A percentile compares a stretch with the other conserved stretches of the same genome.
These are phyloP conservation scores for Claviceps citrina DNA, from an alignment of 2,329 filamentous ascomycete genomes.

Conservation along the genomic window DNA sequence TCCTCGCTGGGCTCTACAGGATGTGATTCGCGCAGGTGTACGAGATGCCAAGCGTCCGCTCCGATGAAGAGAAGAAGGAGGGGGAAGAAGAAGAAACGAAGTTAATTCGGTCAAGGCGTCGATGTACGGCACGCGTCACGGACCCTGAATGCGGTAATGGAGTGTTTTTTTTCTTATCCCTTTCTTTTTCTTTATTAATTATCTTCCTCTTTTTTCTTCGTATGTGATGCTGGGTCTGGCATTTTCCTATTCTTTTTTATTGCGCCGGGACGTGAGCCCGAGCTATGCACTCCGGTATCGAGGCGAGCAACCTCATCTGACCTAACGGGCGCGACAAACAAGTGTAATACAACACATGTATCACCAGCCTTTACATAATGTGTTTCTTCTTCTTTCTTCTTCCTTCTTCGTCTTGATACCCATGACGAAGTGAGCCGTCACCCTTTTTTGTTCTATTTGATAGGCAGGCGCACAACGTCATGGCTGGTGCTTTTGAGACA, in stretches of 20 bases:
- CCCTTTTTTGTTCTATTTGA: not conserved
- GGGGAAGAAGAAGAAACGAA: not conserved
- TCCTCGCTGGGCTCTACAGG: slow-evolving; percentile 72
- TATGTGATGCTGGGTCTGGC: too few relatives aligned
- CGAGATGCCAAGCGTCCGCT: slow-evolving; percentile 61
- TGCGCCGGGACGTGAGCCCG: not conserved
- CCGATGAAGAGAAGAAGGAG: slow-evolving; percentile 29
- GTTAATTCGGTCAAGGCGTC: not conserved
- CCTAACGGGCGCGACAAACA: not conserved
- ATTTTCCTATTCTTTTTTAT: not conserved
- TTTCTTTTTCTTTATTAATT: not conserved
- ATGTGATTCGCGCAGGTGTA: slow-evolving; percentile 60
- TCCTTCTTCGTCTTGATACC: not conserved
- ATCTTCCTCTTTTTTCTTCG: not conserved
- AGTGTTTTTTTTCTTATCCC: slow-evolving; percentile 7
- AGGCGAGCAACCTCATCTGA: too few relatives aligned
- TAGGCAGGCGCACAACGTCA: not conserved
- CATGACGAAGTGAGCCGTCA: not conserved
- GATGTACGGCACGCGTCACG: not conserved
- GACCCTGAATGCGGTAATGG: slow-evolving; percentile 1
- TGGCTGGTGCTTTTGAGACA: not conserved
- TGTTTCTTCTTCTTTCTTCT: not conserved
- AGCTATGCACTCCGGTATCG: not conserved
- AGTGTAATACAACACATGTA: not conserved
- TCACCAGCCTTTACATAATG: not conserved